Evolutionary conservation across 2,329 filamentous ascomycete genomes (phyloP), one percentile per base, ranked within the genome.

Genomic region (Paraconiothyrium brasiliense): DNA sequence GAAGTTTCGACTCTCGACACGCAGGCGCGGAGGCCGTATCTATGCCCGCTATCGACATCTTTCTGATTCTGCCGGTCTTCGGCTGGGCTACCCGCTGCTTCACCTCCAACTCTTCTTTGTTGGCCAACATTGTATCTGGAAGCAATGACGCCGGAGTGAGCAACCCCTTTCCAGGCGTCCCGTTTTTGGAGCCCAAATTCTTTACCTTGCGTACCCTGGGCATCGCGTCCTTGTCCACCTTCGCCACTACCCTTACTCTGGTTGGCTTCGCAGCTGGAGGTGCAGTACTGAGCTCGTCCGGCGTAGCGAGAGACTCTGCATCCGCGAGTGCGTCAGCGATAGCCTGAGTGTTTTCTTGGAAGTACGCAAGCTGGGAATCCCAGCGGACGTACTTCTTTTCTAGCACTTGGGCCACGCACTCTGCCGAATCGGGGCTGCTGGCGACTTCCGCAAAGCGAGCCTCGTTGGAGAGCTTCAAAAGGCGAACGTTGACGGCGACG

Each of bases 291-390:
- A 76, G 66, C 59, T 77, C 76, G 51, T 76, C 74, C 11, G 71
- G 76, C 1, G 73, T 76, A 1, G 74, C 69, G 7, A 76, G 55
- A 27, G 68, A 70, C 54, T 73, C 71, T 9, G 71, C 71, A n/a
- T 77, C 73, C 0, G 72, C 75, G 24, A 70, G 44, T 14, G 66
- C 65, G 35, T 67, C 67, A 22, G 70, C 68, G 9, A 72, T 39
- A 7, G 70, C 74, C 14, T 75, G 73, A 13, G 71, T 74, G 46
- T 68, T 72, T 61, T 82, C 80, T 49, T 80, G 81, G 63, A 80
- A 84, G 59, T 82, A 81, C 6, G 77, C 79, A 10, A 85, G 69
- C 32, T 77, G 79, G 64, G 83, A 77, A 48, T 83, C 81, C 83
- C 83, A 85, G 11, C 73, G 75, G 5, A 85, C 79, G 57, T 66